Base-by-base conservation (phyloP, 2,329 filamentous ascomycete species). In the Hypoxylon sp. region DNA sequence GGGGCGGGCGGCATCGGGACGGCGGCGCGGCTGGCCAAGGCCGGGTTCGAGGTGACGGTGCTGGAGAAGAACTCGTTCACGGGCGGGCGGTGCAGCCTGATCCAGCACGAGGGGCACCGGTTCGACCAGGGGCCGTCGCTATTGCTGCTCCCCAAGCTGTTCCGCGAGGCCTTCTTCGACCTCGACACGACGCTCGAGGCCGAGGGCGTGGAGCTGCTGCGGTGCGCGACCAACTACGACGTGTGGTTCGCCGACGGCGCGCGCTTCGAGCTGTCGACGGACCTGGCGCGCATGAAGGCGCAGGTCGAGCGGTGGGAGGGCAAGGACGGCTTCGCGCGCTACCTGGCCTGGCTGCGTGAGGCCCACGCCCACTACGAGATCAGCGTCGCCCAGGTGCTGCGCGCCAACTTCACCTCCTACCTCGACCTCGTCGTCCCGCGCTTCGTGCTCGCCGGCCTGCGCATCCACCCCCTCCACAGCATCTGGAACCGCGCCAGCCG, bases 121-220 rank as follows among this genome's bases (percentile, higher is more conserved):
- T 92, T 92, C 75, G 89, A 92, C 69, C 88, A 91, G 77, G 89
- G 89, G 0, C 89, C 89, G 0, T 91, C 88, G 1, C 81, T 92
- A 3, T 81, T 92, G 15, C 79, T 92, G 0, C 83, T 92, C 4
- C 89, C 89, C 2, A 82, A 84, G 52, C 79, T 91, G 54, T 92
- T 92, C 77, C 79, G 81, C 23, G 85, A 89, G 73, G 84, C 85
- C 17, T 92, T 91, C 69, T 71, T 76, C 51, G 89, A 92, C 65
- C 81, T 92, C 1, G 87, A 80, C 60, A 91, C 88, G 4, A 83
- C 82, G 8, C 77, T 91, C 10, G 79, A 84, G 60, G 79, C 77
- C 0, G 88, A 91, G 69, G 87, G 85, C n/a, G 81, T 92, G 1
- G 75, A 87, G 43, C 76, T 92, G 3, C 69, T 89, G 20, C 89